Conservation (phyloP, 352 stramenopile genomes). For the Phytophthora palmivora region DNA sequence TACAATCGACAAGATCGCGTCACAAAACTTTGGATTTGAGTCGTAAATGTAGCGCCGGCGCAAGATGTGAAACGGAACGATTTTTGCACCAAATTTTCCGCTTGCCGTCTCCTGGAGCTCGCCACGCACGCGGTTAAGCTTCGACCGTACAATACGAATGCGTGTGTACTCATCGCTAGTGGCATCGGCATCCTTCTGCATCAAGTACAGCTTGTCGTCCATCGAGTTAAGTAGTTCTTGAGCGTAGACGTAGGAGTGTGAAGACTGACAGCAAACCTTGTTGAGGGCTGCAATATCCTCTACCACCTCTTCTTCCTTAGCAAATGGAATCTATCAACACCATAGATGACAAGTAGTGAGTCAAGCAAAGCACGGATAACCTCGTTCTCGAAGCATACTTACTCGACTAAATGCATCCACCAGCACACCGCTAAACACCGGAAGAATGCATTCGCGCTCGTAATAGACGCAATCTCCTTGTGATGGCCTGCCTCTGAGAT, state of each 20-base stretch:
- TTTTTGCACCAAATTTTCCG: constrained; percentile 68
- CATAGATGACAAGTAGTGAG: background rate
- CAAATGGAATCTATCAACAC: constrained; percentile 74
- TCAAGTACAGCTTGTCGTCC: constrained; percentile 68
- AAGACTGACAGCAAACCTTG: constrained; percentile 87
- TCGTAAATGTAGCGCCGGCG: constrained; percentile 70
- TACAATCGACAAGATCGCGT: constrained; percentile 79
- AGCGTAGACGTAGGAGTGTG: constrained; percentile 85
- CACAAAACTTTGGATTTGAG: constrained; percentile 60
- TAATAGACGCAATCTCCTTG: constrained; percentile 89
- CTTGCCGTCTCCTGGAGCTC: constrained; percentile 80
- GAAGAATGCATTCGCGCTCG: constrained; percentile 87
- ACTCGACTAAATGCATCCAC: constrained; percentile 81
- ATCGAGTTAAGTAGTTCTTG: constrained; percentile 79
- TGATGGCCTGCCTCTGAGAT: constrained; percentile 89
- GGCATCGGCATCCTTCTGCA: constrained; percentile 48
- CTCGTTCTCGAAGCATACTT: constrained; percentile 9
- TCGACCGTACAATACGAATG: constrained; percentile 70
- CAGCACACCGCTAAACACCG: constrained; percentile 85
- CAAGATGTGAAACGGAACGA: constrained; percentile 79
- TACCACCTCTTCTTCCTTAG: constrained; percentile 77
- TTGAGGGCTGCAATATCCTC: constrained; percentile 78
- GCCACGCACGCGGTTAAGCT: constrained; percentile 74
- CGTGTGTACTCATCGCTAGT: constrained; percentile 44
- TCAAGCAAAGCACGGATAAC: background rate